Percentiles rank a stretch among this genome's conserved stretches.
Evolutionary conservation across 73 alveolate species (phyloP).

Genomic region (Blepharisma stoltei): DNA sequence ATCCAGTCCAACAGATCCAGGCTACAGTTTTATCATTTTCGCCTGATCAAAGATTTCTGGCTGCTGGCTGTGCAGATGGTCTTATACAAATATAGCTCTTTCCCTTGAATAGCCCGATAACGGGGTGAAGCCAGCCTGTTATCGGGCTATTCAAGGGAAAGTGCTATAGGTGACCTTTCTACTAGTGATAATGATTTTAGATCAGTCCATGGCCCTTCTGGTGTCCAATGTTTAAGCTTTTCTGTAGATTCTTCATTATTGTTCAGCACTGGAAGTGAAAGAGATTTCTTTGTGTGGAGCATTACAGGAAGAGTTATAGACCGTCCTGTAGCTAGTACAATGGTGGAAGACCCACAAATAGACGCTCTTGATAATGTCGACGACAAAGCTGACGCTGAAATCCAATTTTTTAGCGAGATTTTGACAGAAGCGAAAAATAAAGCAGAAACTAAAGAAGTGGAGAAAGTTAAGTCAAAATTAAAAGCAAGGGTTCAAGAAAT

Average conservation of each 20-base stretch:
- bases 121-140: too few relatives aligned
- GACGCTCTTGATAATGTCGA: conserved; percentile 48
- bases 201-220: conserved; percentile 81
- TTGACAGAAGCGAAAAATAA: conserved; percentile 47
- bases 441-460: conserved; percentile 43
- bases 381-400: conserved; percentile 41
- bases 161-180: conserved; percentile 63
- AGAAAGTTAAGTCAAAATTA: conserved; percentile 57
- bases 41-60: conserved; percentile 59
- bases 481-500: conserved; percentile 65
- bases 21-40: conserved; percentile 61
- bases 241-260: conserved; percentile 64
- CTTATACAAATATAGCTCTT: conserved; percentile 53
- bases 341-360: conserved; percentile 42
- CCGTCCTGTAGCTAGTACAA: conserved; percentile 44
- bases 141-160: too few relatives aligned
- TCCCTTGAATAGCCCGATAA: too few relatives aligned
- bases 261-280: conserved; percentile 84
- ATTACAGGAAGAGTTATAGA: conserved; percentile 46
- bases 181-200: conserved; percentile 54
- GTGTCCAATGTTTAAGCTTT: conserved; percentile 69
- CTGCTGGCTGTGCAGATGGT: conserved; percentile 87
- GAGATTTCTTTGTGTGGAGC: conserved; percentile 67
- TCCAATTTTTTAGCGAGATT: conserved; percentile 43
- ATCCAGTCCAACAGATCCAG: conserved; percentile 66